phyloP scores from a whole-genome alignment of 306 rosid genomes.

The Ormosia emarginata region DNA sequence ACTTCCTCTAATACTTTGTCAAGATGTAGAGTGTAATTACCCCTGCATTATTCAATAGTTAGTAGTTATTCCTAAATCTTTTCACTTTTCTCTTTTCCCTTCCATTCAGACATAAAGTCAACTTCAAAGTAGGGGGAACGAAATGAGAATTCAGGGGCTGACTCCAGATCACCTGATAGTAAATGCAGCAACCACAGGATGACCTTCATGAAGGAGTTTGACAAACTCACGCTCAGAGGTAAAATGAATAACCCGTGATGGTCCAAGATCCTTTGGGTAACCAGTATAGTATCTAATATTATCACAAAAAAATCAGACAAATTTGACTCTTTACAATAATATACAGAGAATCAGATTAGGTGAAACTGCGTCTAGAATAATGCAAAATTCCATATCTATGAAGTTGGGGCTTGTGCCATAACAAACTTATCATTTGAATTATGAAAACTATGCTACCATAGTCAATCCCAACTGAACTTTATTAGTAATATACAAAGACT shows the following conservation, averaged over 20 bases:
- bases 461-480: not conserved
- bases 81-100: not conserved
- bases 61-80: conserved; percentile 11
- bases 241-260: conserved; percentile 79
- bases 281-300: conserved; percentile 72
- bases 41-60: conserved; percentile 45
- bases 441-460: not conserved
- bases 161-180: conserved; percentile 59
- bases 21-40: conserved; percentile 73
- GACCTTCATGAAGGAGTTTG: conserved; percentile 82
- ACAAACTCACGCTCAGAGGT: conserved; percentile 90
- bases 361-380: not conserved
- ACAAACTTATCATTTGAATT: not conserved
- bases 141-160: conserved; percentile 7
- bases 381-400: not conserved
- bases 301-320: not conserved
- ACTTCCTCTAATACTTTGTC: conserved; percentile 83
- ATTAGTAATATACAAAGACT: not conserved
- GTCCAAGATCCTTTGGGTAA: conserved; percentile 86
- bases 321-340: not conserved
- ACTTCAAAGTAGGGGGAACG: not conserved
- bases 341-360: not conserved
- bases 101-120: conserved; percentile 2
- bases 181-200: conserved; percentile 84
- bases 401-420: not conserved